A percentile compares a stretch with the other conserved stretches of the same genome.
phyloP scores from a whole-genome alignment of 495 filamentous ascomycete species.

The Xanthoparmelia taractica region DNA sequence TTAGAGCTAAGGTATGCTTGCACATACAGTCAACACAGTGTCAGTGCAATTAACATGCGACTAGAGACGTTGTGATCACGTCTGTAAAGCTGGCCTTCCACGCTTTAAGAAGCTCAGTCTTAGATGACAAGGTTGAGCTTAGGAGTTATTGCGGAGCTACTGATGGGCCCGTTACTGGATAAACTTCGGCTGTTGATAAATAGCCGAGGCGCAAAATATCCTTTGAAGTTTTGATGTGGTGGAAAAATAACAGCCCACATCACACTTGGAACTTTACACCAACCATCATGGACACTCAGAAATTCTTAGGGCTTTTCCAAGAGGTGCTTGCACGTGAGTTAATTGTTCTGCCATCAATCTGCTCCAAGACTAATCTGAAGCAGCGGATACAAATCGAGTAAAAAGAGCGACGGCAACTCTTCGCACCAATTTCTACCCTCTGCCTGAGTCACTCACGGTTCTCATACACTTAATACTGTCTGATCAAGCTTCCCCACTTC shows the following conservation, averaged over 20 bases:
- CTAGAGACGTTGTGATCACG: too few relatives aligned
- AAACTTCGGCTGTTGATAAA: background rate
- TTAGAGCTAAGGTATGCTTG: background rate
- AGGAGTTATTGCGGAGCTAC: too few relatives aligned
- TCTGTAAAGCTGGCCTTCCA: too few relatives aligned
- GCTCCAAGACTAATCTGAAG: background rate
- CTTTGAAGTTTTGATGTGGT: background rate
- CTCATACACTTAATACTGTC: constrained; percentile 78
- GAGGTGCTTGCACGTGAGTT: constrained; percentile 38
- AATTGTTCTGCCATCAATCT: constrained; percentile 26
- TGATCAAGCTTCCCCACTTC: constrained; percentile 61
- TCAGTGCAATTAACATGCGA: background rate
- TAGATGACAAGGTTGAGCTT: too few relatives aligned
- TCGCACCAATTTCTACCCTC: constrained; percentile 82
- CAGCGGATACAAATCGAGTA: constrained; percentile 70
- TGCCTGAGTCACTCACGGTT: constrained; percentile 71
- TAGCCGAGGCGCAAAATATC: background rate
- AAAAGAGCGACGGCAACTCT: constrained; percentile 85
- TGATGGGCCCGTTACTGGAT: too few relatives aligned
- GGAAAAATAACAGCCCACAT: background rate
- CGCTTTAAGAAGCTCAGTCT: too few relatives aligned
- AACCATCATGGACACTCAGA: constrained; percentile 38
- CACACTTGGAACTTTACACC: background rate
- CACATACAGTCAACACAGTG: background rate
- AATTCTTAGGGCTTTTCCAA: constrained; percentile 41